phyloP scores from a whole-genome alignment of 805 yeast species.

The Candida fluviatilis region DNA sequence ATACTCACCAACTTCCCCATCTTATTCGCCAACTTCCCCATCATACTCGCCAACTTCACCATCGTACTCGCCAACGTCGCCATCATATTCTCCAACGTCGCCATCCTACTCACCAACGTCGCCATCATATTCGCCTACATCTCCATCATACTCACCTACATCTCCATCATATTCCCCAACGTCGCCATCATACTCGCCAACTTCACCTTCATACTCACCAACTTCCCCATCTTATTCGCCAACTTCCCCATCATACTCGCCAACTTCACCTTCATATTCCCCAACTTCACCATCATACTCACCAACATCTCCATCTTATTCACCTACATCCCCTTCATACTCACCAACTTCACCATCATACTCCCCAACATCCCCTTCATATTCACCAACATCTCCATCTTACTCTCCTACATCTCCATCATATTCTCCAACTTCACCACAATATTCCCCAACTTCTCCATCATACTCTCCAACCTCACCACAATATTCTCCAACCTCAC shows the following conservation, averaged over 20 bases:
- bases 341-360: conserved; percentile 62
- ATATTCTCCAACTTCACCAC: conserved; percentile 47
- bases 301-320: conserved; percentile 78
- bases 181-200: conserved; percentile 72
- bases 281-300: conserved; percentile 71
- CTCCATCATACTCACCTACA: conserved; percentile 59
- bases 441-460: conserved; percentile 71
- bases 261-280: conserved; percentile 76
- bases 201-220: conserved; percentile 62
- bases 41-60: conserved; percentile 76
- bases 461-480: conserved; percentile 76
- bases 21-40: conserved; percentile 60
- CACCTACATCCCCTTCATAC: conserved; percentile 72
- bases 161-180: conserved; percentile 78
- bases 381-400: conserved; percentile 68
- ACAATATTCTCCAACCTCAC: conserved; percentile 48
- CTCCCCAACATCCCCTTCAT: conserved; percentile 76
- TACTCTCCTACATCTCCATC: conserved; percentile 82
- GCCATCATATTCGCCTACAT: conserved; percentile 53
- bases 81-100: conserved; percentile 66
- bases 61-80: conserved; percentile 58
- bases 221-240: conserved; percentile 60
- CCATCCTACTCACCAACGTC: conserved; percentile 71
- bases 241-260: conserved; percentile 66
- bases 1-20: conserved; percentile 61